Percentiles rank a stretch among this genome's conserved stretches.
Evolutionary conservation across 1,284 basidiomycete species (phyloP).

Genomic region (Wallemia mellicola): DNA sequence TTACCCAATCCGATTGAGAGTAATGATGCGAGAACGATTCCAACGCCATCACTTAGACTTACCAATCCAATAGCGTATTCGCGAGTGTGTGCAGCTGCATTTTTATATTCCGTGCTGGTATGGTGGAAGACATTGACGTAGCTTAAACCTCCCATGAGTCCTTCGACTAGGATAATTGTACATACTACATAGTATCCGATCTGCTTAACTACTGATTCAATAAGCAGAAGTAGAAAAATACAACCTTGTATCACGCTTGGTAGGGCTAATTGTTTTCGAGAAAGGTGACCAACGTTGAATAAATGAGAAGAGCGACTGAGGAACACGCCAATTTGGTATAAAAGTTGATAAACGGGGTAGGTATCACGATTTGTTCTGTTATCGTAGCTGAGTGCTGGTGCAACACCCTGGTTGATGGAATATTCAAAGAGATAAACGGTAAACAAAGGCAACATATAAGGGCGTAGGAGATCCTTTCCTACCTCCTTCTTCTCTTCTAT

Average conservation of each 20-base stretch:
- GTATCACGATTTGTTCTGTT: background rate
- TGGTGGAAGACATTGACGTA: background rate
- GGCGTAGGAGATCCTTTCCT: background rate
- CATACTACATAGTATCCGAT: background rate
- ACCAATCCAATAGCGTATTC: background rate
- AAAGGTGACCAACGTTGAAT: background rate
- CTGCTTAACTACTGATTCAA: background rate
- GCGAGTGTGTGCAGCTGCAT: background rate
- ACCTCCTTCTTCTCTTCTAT: background rate
- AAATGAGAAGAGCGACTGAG: background rate
- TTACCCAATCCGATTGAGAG: background rate
- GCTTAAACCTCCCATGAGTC: background rate
- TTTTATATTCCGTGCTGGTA: background rate
- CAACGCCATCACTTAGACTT: background rate
- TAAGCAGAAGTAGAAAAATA: background rate
- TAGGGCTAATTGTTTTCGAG: background rate
- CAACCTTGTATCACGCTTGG: background rate
- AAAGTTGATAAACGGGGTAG: background rate
- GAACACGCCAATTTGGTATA: background rate
- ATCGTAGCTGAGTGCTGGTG: background rate
- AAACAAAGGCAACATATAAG: background rate
- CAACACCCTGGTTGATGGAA: background rate
- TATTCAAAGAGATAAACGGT: background rate
- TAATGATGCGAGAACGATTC: background rate
- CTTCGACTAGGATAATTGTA: background rate